Percentiles rank a stretch among this genome's conserved stretches.
Evolutionary conservation across 2,329 filamentous ascomycete species (phyloP).

Genomic region (Coniosporium tulheliwenetii): DNA sequence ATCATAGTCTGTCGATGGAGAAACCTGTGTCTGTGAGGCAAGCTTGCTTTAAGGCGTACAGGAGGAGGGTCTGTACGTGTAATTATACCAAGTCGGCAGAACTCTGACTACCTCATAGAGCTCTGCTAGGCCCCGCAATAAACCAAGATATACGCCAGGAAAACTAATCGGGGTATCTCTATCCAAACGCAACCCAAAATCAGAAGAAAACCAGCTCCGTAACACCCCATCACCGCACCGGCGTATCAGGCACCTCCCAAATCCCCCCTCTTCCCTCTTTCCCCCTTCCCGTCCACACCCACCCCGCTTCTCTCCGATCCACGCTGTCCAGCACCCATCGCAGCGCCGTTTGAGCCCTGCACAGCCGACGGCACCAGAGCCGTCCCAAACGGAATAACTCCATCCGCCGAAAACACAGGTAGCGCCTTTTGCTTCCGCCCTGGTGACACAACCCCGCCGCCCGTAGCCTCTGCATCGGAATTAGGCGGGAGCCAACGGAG

Average conservation of each 20-base stretch:
- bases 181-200: no score
- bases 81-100: no score
- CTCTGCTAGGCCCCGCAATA: no score
- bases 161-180: no score
- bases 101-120: no score
- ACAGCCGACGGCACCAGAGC: not conserved
- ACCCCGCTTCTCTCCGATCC: not conserved
- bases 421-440: conserved; percentile 23
- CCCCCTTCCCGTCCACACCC: not conserved
- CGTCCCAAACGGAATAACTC: conserved; percentile 3
- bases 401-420: conserved; percentile 30
- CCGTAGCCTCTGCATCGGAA: not conserved
- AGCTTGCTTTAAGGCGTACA: no score
- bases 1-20: no score
- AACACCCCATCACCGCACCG: not conserved
- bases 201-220: no score
- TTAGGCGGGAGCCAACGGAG: not conserved
- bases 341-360: not conserved
- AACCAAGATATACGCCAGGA: no score
- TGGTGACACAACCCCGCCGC: conserved; percentile 2
- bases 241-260: not conserved
- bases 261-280: not conserved
- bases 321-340: not conserved
- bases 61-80: no score
- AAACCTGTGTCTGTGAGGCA: no score